A percentile compares a stretch with the other conserved stretches of the same genome.
These are phyloP conservation scores for Gossypium australe DNA, from an alignment of 345 rosid genomes.

Conservation along the genomic window DNA sequence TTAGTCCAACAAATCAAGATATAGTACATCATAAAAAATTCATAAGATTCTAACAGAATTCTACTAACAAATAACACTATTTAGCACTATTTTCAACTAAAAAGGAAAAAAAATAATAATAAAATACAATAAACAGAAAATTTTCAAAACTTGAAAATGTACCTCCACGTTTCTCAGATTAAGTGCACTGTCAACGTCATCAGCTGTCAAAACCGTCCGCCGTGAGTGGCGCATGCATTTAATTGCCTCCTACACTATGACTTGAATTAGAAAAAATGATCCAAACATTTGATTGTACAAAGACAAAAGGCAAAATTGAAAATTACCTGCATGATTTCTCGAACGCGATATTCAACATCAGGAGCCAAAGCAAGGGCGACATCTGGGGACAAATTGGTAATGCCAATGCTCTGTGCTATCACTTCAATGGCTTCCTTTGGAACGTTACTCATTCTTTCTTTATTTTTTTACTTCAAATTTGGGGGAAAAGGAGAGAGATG, in stretches of 20 bases:
- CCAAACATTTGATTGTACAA: conserved; percentile 1
- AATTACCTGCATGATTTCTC: conserved; percentile 78
- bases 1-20: not conserved
- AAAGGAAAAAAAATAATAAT: not conserved
- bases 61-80: not conserved
- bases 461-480: not conserved
- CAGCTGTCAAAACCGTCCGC: conserved; percentile 53
- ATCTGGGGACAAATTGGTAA: conserved; percentile 62
- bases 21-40: not conserved
- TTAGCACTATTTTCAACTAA: not conserved
- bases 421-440: conserved; percentile 86
- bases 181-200: conserved; percentile 77
- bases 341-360: conserved; percentile 86
- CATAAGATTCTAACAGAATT: not conserved
- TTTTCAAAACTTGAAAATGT: not conserved
- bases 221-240: conserved; percentile 90
- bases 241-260: conserved; percentile 60
- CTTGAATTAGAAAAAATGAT: conserved; percentile 1
- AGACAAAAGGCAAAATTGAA: not conserved
- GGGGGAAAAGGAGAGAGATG: not conserved
- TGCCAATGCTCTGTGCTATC: conserved; percentile 77
- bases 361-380: conserved; percentile 60
- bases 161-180: conserved; percentile 78
- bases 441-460: conserved; percentile 35
- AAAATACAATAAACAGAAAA: not conserved